Evolutionary conservation across 192 early-diverging fungal species (phyloP).

Genomic region (Podila minutissima): DNA sequence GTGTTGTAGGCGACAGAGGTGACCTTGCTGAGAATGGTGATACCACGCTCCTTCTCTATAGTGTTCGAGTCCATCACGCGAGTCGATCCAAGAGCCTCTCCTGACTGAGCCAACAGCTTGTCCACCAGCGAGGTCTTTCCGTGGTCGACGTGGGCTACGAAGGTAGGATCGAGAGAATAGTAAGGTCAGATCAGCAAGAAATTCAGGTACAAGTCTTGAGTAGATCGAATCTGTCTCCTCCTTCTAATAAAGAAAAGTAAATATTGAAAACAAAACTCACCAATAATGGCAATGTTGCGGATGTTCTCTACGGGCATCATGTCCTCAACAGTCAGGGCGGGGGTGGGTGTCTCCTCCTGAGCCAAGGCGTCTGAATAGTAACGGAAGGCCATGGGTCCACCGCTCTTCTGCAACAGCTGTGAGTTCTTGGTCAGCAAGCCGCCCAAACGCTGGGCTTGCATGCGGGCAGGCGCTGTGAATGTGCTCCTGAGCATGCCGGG

Average conservation of each 20-base stretch:
- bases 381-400: background rate
- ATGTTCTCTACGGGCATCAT: constrained; percentile 54
- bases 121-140: constrained; percentile 75
- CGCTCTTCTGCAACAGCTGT: no score
- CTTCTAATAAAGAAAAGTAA: background rate
- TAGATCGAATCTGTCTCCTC: background rate
- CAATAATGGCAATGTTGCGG: constrained; percentile 53
- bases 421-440: background rate
- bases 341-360: constrained; percentile 25
- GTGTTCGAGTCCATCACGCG: constrained; percentile 89
- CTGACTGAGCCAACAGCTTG: constrained; percentile 61
- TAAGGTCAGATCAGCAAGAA: background rate
- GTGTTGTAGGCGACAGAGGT: constrained; percentile 75
- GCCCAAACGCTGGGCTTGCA: background rate
- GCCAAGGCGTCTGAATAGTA: constrained; percentile 18
- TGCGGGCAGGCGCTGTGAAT: background rate
- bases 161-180: background rate
- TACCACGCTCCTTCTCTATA: constrained; percentile 87
- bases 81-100: constrained; percentile 51
- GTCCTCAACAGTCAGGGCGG: constrained; percentile 35
- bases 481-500: background rate
- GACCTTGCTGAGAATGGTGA: constrained; percentile 87
- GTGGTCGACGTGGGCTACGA: constrained; percentile 88
- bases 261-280: constrained; percentile 3
- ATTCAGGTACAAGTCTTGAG: no score